These are phyloP conservation scores for Heracleum sosnowskyi DNA, from an alignment of 129 eudicot genomes.

Conservation along the genomic window DNA sequence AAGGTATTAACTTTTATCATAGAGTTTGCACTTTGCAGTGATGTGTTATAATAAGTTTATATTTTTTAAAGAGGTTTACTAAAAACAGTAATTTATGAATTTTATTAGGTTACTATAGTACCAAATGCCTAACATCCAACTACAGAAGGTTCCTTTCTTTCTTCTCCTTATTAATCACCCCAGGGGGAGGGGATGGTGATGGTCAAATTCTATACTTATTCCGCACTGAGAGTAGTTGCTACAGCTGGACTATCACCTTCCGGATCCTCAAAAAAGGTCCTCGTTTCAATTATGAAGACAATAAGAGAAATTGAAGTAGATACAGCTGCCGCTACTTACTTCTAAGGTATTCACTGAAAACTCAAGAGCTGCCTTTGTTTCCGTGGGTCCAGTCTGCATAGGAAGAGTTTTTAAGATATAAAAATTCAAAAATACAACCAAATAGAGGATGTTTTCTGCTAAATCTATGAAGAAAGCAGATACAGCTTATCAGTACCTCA, in stretches of 20 bases:
- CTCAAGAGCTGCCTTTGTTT: slow-evolving; percentile 93
- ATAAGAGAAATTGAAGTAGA: background rate
- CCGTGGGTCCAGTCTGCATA: slow-evolving; percentile 82
- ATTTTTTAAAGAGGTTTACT: background rate
- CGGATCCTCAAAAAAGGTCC: background rate
- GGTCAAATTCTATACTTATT: background rate
- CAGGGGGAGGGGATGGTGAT: background rate
- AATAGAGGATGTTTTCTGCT: background rate
- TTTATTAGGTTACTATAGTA: background rate
- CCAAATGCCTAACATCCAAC: background rate
- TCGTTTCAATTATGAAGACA: background rate
- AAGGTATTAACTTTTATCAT: background rate
- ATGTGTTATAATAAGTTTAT: background rate
- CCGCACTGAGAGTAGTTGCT: background rate
- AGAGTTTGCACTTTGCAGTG: background rate
- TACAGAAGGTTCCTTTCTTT: background rate
- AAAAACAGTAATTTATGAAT: background rate
- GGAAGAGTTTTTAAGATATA: slow-evolving; percentile 7
- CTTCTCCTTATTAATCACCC: background rate
- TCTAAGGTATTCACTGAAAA: slow-evolving; percentile 78
- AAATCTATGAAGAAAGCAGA: slow-evolving; percentile 2
- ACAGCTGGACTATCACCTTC: background rate
- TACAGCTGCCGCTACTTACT: slow-evolving; percentile 32
- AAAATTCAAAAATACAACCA: background rate
- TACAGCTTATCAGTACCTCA: slow-evolving; percentile 28